Conservation (phyloP, 2,329 filamentous ascomycete genomes). For the Colletotrichum liaoningense region DNA sequence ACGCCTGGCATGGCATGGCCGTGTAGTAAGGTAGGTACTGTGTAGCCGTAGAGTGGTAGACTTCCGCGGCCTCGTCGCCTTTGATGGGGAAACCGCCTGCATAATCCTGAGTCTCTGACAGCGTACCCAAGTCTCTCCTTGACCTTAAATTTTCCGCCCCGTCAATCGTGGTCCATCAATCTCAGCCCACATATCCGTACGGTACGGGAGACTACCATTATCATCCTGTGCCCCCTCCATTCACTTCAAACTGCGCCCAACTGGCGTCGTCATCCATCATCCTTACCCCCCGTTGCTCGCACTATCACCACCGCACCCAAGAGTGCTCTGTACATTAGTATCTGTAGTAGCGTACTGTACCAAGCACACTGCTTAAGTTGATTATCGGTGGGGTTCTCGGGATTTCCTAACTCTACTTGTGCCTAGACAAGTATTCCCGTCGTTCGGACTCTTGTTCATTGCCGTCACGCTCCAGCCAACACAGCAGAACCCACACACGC, state of each 20-base stretch:
- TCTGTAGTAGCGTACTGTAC: background rate
- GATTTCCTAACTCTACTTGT: slow-evolving; percentile 22
- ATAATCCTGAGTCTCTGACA: background rate
- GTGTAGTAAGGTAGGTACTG: too few relatives aligned
- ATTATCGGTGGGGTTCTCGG: slow-evolving; percentile 4
- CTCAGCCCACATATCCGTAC: slow-evolving; percentile 1
- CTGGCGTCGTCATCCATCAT: slow-evolving; percentile 22
- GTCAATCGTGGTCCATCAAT: background rate
- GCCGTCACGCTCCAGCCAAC: slow-evolving; percentile 5
- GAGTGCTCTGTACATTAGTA: background rate
- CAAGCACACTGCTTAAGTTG: background rate
- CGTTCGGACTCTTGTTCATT: background rate
- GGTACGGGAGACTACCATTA: background rate
- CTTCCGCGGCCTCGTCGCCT: background rate
- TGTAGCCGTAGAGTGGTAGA: background rate
- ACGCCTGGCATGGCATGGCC: background rate
- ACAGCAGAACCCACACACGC: background rate
- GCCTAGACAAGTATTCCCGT: background rate
- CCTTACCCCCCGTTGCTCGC: slow-evolving; percentile 7
- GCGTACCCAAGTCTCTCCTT: slow-evolving; percentile 4
- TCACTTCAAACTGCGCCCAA: slow-evolving; percentile 23
- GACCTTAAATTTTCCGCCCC: slow-evolving; percentile 11
- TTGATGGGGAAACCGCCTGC: background rate
- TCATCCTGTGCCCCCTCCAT: background rate
- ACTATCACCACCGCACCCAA: background rate